Conservation (phyloP, 1,139 yeast species). For the Magnusiomyces suaveolens region DNA sequence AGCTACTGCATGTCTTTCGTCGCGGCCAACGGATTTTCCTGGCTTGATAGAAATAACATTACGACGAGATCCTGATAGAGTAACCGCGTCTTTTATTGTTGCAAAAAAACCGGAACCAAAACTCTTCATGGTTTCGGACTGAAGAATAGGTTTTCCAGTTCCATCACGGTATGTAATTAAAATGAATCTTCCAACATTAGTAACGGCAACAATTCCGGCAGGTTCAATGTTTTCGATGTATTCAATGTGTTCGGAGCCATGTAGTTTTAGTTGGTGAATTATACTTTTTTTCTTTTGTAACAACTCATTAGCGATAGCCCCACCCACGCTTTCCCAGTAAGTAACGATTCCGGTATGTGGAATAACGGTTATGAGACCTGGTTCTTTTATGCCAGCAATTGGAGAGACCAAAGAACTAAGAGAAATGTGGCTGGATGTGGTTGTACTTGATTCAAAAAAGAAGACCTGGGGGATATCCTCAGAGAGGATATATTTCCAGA, state of each 20-base stretch:
- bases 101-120: constrained; percentile 28
- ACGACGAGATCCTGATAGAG: constrained; percentile 29
- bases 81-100: constrained; percentile 25
- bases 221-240: constrained; percentile 59
- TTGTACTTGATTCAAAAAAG: constrained; percentile 31
- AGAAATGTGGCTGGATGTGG: constrained; percentile 20
- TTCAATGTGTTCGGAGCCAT: constrained; percentile 37
- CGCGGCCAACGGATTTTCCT: constrained; percentile 47
- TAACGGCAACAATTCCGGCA: constrained; percentile 61
- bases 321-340: constrained; percentile 59
- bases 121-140: constrained; percentile 23
- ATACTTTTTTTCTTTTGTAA: constrained; percentile 36
- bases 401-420: constrained; percentile 62
- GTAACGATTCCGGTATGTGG: constrained; percentile 46
- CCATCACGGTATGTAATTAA: constrained; percentile 58
- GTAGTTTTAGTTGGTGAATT: constrained; percentile 32
- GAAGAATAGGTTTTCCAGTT: constrained; percentile 47
- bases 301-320: constrained; percentile 59
- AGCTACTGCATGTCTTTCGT: constrained; percentile 38
- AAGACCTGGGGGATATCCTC: constrained; percentile 50
- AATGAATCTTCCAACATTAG: constrained; percentile 60
- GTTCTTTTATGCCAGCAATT: constrained; percentile 51
- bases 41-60: constrained; percentile 54
- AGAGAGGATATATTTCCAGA: constrained; percentile 61
- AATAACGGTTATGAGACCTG: constrained; percentile 58